phyloP scores from a whole-genome alignment of 2,329 filamentous ascomycete species.

The Aspergillus ibericus region DNA sequence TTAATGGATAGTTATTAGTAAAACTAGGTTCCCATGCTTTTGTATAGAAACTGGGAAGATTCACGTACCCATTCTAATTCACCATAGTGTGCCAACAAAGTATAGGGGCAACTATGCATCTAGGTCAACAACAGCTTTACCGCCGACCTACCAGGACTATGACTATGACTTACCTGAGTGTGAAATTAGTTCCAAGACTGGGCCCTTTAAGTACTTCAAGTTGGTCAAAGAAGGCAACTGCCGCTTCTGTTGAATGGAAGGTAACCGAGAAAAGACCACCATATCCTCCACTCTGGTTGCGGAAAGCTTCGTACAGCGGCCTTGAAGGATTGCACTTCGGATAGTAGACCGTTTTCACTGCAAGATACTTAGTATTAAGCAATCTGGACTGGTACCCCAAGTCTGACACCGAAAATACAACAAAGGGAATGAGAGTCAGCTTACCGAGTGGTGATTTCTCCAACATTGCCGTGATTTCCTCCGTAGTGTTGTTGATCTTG shows the following conservation, averaged over 20 bases:
- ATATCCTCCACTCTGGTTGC: slow-evolving; percentile 74
- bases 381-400: neutral
- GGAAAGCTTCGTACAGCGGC: slow-evolving; percentile 74
- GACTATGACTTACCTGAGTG: slow-evolving; percentile 57
- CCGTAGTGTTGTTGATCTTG: slow-evolving; percentile 81
- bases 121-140: slow-evolving; percentile 12
- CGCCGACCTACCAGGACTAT: neutral
- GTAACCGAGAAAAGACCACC: slow-evolving; percentile 85
- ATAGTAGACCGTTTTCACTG: slow-evolving; percentile 80
- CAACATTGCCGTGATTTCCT: slow-evolving; percentile 75
- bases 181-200: slow-evolving; percentile 95
- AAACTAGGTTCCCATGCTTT: neutral
- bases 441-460: slow-evolving; percentile 55
- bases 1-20: slow-evolving; percentile 23
- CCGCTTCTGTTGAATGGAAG: slow-evolving; percentile 69
- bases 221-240: slow-evolving; percentile 79
- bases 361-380: slow-evolving; percentile 34
- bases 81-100: slow-evolving; percentile 83
- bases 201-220: slow-evolving; percentile 90
- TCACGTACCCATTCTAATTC: slow-evolving; percentile 82
- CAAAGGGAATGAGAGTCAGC: slow-evolving; percentile 7
- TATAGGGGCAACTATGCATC: slow-evolving; percentile 72
- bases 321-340: slow-evolving; percentile 74
- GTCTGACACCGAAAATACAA: neutral
- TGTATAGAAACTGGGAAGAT: slow-evolving; percentile 9